Conservation (phyloP, 805 yeast genomes). For the Nakazawaea wickerhamii region DNA sequence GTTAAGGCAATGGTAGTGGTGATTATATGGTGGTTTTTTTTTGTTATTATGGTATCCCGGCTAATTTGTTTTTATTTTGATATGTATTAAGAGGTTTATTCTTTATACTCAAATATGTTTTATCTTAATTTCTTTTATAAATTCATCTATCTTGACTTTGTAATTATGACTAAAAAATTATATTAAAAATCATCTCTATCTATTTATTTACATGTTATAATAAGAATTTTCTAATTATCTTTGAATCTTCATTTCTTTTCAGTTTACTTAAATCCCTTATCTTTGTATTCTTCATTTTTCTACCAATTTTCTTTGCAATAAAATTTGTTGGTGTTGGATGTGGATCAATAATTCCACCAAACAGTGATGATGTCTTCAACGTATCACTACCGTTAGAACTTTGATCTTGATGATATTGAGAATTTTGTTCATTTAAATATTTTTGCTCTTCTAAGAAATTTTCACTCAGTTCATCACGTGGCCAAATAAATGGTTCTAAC, state of each 20-base stretch:
- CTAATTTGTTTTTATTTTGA: too few species aligned
- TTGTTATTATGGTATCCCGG: too few species aligned
- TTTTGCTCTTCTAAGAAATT: slow-evolving; percentile 28
- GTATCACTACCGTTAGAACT: slow-evolving; percentile 60
- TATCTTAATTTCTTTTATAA: too few species aligned
- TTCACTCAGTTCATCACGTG: slow-evolving; percentile 42
- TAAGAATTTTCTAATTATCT: slow-evolving; percentile 35
- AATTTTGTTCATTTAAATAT: slow-evolving; percentile 37
- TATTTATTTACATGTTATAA: too few species aligned
- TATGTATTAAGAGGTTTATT: too few species aligned
- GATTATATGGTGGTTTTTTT: too few species aligned
- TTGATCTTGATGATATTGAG: slow-evolving; percentile 46
- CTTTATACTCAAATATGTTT: too few species aligned
- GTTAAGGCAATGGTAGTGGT: too few species aligned
- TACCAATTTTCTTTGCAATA: slow-evolving; percentile 44
- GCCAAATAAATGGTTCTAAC: slow-evolving; percentile 96
- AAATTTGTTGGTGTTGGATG: slow-evolving; percentile 61
- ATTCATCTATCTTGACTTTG: too few species aligned
- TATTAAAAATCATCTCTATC: too few species aligned
- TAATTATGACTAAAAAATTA: too few species aligned
- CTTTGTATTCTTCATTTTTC: slow-evolving; percentile 42
- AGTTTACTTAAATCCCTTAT: slow-evolving; percentile 25
- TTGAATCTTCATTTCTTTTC: slow-evolving; percentile 24
- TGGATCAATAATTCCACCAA: slow-evolving; percentile 58
- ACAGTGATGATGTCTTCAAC: slow-evolving; percentile 62